These are phyloP conservation scores for Cordyceps pruinosa DNA, from an alignment of 2,329 filamentous ascomycete species.

Conservation along the genomic window DNA sequence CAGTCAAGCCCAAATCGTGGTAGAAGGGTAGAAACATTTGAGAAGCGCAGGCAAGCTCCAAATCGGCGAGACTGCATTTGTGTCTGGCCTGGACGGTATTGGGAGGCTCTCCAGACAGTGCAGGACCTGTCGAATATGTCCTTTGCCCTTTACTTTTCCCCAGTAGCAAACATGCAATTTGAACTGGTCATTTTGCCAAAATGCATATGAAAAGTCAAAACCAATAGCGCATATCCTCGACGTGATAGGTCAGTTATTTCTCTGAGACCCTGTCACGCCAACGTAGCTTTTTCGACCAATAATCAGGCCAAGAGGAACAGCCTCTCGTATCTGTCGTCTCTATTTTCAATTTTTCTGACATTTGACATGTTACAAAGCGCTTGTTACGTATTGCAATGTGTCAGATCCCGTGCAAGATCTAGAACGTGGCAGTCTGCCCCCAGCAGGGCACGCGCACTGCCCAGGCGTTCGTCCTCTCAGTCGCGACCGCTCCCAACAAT, in stretches of 20 bases:
- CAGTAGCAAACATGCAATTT: no score
- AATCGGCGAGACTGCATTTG: no score
- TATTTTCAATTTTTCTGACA: background rate
- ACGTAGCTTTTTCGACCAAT: background rate
- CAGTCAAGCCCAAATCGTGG: no score
- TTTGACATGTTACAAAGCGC: slow-evolving; percentile 6
- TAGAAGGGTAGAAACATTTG: no score
- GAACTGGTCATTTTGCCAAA: background rate
- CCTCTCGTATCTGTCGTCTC: background rate
- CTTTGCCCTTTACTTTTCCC: no score
- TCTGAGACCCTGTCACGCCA: background rate
- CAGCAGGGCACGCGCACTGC: background rate
- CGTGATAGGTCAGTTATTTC: background rate
- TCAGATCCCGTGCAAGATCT: background rate
- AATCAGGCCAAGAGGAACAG: background rate
- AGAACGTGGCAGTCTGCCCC: background rate
- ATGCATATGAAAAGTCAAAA: background rate
- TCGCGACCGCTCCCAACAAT: no score
- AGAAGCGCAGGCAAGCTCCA: no score
- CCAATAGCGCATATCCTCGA: background rate
- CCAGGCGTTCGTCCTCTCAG: background rate
- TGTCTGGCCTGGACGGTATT: no score
- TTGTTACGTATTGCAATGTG: background rate
- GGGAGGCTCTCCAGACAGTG: no score
- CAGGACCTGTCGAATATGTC: no score